phyloP scores from a whole-genome alignment of 257 asterid species.

The Solanum etuberosum region DNA sequence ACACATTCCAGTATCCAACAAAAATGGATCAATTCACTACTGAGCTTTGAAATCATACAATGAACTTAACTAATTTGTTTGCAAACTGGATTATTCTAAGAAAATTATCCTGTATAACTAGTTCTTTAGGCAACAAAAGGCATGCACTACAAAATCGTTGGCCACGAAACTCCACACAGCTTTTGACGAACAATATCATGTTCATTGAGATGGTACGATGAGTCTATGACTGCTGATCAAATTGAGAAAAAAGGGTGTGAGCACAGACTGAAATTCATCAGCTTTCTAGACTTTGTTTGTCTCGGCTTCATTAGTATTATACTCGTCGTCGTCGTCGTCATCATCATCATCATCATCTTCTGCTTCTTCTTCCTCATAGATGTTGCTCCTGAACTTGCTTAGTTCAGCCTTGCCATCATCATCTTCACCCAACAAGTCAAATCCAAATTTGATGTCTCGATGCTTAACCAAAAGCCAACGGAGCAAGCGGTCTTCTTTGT shows the following conservation, averaged over 20 bases:
- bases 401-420: constrained; percentile 16
- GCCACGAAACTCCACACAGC: neutral
- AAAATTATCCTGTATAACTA: neutral
- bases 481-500: constrained; percentile 71
- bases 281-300: neutral
- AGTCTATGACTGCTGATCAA: neutral
- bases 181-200: neutral
- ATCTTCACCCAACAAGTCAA: constrained; percentile 9
- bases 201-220: neutral
- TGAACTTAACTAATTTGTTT: neutral
- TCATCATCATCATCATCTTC: constrained; percentile 21
- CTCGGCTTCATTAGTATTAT: neutral
- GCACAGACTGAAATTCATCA: neutral
- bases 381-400: constrained; percentile 2
- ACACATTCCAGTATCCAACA: neutral
- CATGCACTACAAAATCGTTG: neutral
- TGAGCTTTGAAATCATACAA: neutral
- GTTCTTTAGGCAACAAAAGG: neutral
- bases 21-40: neutral
- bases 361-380: constrained; percentile 6
- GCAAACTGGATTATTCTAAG: neutral
- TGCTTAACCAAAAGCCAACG: constrained; percentile 78
- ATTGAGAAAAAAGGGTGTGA: neutral
- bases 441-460: constrained; percentile 36
- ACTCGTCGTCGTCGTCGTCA: neutral